Conservation (phyloP, 2,329 filamentous ascomycete genomes). For the Neopestalotiopsis sp. region DNA sequence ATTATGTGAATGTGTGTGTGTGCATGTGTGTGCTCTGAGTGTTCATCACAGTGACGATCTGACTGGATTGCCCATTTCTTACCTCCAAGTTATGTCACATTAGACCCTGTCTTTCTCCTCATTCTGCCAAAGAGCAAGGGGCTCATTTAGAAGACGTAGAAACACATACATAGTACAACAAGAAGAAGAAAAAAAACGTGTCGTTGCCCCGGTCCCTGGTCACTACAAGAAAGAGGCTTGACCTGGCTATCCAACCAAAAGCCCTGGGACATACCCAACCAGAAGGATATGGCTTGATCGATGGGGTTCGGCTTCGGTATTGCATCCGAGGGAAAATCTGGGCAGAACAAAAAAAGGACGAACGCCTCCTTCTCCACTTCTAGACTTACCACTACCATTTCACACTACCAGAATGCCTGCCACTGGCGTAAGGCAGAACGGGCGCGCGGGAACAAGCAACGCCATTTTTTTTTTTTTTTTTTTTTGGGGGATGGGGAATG, state of each 20-base stretch:
- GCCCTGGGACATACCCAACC: slow-evolving; percentile 2
- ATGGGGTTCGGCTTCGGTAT: slow-evolving; percentile 9
- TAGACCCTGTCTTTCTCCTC: not conserved
- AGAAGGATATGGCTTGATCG: slow-evolving; percentile 12
- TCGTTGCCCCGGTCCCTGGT: slow-evolving; percentile 8
- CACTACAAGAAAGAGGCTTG: not conserved
- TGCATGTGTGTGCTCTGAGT: too few relatives aligned
- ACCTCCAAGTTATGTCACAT: not conserved
- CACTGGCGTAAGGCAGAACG: too few relatives aligned
- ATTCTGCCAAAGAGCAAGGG: not conserved
- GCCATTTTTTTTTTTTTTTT: too few relatives aligned
- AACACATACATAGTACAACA: not conserved
- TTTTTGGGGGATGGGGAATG: too few relatives aligned
- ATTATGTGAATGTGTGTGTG: too few relatives aligned
- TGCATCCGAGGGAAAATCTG: not conserved
- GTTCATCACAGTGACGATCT: not conserved
- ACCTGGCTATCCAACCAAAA: not conserved
- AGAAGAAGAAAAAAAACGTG: not conserved
- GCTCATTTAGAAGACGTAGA: not conserved
- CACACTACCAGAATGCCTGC: not conserved
- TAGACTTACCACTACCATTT: not conserved
- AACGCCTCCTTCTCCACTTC: not conserved
- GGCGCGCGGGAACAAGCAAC: too few relatives aligned
- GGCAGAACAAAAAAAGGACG: not conserved
- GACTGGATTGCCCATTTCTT: not conserved